Evolutionary conservation across 2,329 filamentous ascomycete species (phyloP), one percentile per base, ranked within the genome.

Genomic region (Huntiella savannae): DNA sequence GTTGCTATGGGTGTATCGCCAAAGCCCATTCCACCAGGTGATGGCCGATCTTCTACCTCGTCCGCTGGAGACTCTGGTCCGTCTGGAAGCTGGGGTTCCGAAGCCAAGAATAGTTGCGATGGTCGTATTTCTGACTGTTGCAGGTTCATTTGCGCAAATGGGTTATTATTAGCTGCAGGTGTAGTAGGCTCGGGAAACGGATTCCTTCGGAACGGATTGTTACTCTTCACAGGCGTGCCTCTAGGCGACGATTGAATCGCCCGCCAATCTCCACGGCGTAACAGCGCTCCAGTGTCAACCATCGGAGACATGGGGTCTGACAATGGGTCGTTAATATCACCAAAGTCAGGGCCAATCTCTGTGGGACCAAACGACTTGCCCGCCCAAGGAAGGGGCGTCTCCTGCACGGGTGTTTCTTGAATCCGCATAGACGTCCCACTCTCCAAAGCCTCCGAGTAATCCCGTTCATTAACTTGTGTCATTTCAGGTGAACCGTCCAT

Each of bases 381-480:
- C 7, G 22, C 22, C 22, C 22, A 28, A 10, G 22, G 22, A 28
- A 28, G 22, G 2, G 22, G 22, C 8, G 22, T 28, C 22, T 28
- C 22, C 22, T 28, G 22, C 22, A 28, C 22, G 8, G 22, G 22
- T 28, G 22, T 28, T 28, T 28, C 22, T 28, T 28, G 22, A 28
- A 28, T 28, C 22, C 6, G 22, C 22, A 28, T 28, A 10, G 22
- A 28, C 7, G 22, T 28, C 5, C 22, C 22, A 28, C 22, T 28
- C 6, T 28, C 22, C 8, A 28, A 10, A 10, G 22, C 22, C 22
- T 28, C 22, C 7, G 22, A 28, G 22, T 76, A 76, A 57, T 73
- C 72, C 34, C 71, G 67, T 40, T 68, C 64, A 52, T 76, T 76
- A 49, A 65, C 60, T 56, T 76, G 72, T 1, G 72, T 76, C 1